These are phyloP conservation scores for Umbelopsis sp. DNA, from an alignment of 192 early-diverging fungal genomes.

Conservation along the genomic window DNA sequence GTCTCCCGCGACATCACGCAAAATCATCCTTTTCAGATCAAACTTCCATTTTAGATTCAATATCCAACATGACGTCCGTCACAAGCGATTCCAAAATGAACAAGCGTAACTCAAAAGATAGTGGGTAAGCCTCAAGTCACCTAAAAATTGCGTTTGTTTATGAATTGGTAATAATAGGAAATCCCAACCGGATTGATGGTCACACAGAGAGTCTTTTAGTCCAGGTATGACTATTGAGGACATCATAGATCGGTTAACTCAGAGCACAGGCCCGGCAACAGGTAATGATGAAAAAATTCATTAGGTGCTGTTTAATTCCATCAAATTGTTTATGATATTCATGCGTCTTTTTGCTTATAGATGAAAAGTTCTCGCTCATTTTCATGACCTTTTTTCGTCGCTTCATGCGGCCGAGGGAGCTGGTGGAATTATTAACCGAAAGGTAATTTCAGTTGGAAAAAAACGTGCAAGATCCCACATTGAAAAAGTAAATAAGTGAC, in stretches of 20 bases:
- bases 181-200: conserved; percentile 22
- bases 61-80: neutral
- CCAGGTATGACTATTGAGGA: conserved; percentile 16
- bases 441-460: conserved; percentile 15
- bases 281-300: neutral
- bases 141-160: neutral
- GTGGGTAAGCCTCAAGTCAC: neutral
- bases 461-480: neutral
- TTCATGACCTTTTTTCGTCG: conserved; percentile 44
- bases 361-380: conserved; percentile 31
- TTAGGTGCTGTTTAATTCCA: neutral
- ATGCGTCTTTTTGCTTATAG: conserved; percentile 2
- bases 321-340: neutral
- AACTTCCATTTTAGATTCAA: neutral
- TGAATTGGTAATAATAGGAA: conserved; percentile 3
- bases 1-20: neutral
- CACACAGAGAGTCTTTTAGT: conserved; percentile 19
- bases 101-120: conserved; percentile 9
- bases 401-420: conserved; percentile 38
- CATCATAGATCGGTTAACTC: conserved; percentile 23
- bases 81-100: neutral
- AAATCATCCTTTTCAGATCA: neutral
- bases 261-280: neutral
- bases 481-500: neutral
- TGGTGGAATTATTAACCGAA: conserved; percentile 33